phyloP scores from a whole-genome alignment of 2,329 filamentous ascomycete genomes.

The Metarhizium rileyi region DNA sequence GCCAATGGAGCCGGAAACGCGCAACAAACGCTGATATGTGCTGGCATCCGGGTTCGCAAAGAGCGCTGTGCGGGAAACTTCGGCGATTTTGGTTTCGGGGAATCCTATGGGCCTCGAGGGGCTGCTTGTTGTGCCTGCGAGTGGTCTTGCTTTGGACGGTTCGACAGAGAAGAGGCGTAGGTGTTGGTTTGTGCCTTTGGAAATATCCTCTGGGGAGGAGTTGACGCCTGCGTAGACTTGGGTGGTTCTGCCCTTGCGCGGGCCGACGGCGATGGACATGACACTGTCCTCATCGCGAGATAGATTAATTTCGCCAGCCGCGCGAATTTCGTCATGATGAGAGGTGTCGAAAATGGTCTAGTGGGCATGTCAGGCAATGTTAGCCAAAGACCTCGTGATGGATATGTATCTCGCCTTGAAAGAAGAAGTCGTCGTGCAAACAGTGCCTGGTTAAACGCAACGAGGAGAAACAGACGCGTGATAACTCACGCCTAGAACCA shows the following conservation, averaged over 20 bases:
- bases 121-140: conserved; percentile 20
- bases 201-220: conserved; percentile 61
- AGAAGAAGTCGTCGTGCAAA: neutral
- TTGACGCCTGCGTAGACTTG: conserved; percentile 70
- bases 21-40: conserved; percentile 49
- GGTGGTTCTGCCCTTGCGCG: conserved; percentile 44
- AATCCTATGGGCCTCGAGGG: conserved; percentile 3
- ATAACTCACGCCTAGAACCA: conserved; percentile 8
- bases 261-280: conserved; percentile 66
- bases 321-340: conserved; percentile 50
- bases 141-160: conserved; percentile 20
- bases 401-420: neutral
- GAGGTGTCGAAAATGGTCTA: conserved; percentile 66
- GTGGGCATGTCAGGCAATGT: conserved; percentile 1
- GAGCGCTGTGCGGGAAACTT: conserved; percentile 41
- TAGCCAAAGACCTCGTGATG: neutral
- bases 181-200: conserved; percentile 73
- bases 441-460: neutral
- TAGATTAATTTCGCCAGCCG: conserved; percentile 64
- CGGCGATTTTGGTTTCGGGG: conserved; percentile 32
- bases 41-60: conserved; percentile 41
- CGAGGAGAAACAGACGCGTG: neutral
- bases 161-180: conserved; percentile 65
- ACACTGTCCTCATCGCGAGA: conserved; percentile 83
- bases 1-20: conserved; percentile 56